These are phyloP conservation scores for Carallia brachiata DNA, from an alignment of 345 rosid genomes.

Conservation along the genomic window DNA sequence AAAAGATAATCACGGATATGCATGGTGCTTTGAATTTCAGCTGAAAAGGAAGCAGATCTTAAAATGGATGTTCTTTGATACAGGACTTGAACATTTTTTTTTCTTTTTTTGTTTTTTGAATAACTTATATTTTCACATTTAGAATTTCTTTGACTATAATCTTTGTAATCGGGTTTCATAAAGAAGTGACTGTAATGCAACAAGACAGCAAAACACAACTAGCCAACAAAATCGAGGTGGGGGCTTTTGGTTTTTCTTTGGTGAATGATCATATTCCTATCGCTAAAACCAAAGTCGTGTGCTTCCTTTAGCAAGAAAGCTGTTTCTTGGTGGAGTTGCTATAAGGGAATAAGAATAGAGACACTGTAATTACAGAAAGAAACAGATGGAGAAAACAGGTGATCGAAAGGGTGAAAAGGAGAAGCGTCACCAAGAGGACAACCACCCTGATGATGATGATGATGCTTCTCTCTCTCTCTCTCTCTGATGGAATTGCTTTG, in stretches of 20 bases:
- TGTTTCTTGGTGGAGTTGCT: neutral
- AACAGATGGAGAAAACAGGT: constrained; percentile 3
- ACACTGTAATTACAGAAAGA: neutral
- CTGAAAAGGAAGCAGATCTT: no score
- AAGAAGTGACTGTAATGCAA: neutral
- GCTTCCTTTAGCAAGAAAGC: neutral
- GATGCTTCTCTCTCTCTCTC: neutral
- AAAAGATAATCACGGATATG: no score
- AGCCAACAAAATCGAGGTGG: neutral
- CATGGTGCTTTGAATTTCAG: no score
- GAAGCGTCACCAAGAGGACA: constrained; percentile 25
- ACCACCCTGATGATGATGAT: neutral
- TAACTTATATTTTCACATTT: no score
- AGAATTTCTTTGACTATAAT: no score
- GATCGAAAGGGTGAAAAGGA: constrained; percentile 28
- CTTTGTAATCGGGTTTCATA: no score
- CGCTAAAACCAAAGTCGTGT: neutral
- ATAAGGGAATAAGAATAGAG: neutral
- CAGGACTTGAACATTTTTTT: no score
- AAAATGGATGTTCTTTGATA: no score
- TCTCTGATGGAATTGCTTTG: constrained; percentile 6
- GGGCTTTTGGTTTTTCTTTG: neutral
- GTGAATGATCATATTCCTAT: neutral
- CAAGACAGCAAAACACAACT: neutral
- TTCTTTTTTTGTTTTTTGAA: no score